Base-by-base conservation (phyloP, 2,329 filamentous ascomycete species). In the Verticillium alfalfae region DNA sequence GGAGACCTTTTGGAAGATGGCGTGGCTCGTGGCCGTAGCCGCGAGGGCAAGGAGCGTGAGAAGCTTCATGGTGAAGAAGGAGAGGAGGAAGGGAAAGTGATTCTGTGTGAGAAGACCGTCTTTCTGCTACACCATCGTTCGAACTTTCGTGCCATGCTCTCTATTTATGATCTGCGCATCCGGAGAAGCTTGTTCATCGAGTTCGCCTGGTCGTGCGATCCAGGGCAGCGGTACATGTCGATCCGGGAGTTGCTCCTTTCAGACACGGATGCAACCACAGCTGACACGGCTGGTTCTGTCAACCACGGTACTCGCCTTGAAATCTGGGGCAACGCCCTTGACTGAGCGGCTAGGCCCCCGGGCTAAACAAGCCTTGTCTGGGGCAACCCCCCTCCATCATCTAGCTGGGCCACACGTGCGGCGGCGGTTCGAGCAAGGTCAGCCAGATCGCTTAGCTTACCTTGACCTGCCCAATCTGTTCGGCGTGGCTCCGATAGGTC, bases 1-100 rank as follows among this genome's bases (percentile, higher is more conserved):
- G 6, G 77, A 79, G 57, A 85, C 73, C 62, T 67, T 70, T 63
- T 74, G 70, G 64, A 79, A 79, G 66, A 81, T 79, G 58, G 72
- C 69, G 64, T 81, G 78, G 41, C 73, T 76, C 9, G 72, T 70
- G 34, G 74, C 69, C 49, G 69, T 67, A 58, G 73, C 70, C 56
- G 67, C 64, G n/a, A 68, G 59, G 38, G 59, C 56, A 5, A 67
- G 56, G 26, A 63, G 15, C 9, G 64, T 34, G 1, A 59, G 59
- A 55, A 60, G 38, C 57, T 65, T 66, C 66, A 68, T 68, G 31
- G n/a, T 59, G 12, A 16, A n/a, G 3, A 13, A 9, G 2, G 31
- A 22, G n/a, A 26, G 52, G 12, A 55, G 31, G n/a, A 3, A 10
- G 16, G 16, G n/a, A 9, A 10, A 38, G 16, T 34, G 8, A 10